A percentile compares a stretch with the other conserved stretches of the same genome.
Conservation (phyloP, 257 asterid species). For the Scutellaria baicalensis region DNA sequence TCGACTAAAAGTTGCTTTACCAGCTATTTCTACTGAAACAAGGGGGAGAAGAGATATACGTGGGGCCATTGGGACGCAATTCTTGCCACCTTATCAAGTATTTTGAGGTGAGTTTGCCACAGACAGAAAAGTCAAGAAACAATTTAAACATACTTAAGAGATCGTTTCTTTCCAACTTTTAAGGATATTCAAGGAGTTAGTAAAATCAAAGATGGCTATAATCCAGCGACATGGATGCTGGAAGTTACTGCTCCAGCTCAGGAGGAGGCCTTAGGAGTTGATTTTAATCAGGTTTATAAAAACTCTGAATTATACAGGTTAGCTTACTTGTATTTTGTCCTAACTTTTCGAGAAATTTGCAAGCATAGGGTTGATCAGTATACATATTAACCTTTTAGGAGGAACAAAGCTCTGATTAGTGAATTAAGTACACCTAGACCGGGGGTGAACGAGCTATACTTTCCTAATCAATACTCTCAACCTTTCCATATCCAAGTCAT, state of each 20-base stretch:
- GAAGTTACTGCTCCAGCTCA: constrained; percentile 44
- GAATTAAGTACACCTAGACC: constrained; percentile 40
- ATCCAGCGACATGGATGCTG: constrained; percentile 80
- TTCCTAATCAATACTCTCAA: constrained; percentile 33
- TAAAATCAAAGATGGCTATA: constrained; percentile 43
- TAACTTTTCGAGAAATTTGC: background rate
- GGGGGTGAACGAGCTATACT: constrained; percentile 30
- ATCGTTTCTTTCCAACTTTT: background rate
- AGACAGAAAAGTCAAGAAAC: background rate
- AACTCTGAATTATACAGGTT: constrained; percentile 43
- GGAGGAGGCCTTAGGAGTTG: constrained; percentile 34
- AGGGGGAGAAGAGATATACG: constrained; percentile 73
- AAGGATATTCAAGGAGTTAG: constrained; percentile 38
- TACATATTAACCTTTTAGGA: constrained; percentile 15
- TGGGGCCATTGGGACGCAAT: constrained; percentile 56
- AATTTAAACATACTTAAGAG: no score
- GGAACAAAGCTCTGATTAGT: constrained; percentile 38
- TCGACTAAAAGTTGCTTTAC: background rate
- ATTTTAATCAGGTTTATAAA: constrained; percentile 35
- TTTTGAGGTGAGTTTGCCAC: constrained; percentile 32
- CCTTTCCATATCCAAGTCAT: constrained; percentile 38
- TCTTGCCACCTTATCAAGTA: constrained; percentile 41
- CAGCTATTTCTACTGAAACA: constrained; percentile 53
- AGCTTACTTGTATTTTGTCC: background rate
- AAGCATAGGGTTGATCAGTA: background rate